Evolutionary conservation across 257 asterid species (phyloP).

Genomic region (Primulina tabacum): DNA sequence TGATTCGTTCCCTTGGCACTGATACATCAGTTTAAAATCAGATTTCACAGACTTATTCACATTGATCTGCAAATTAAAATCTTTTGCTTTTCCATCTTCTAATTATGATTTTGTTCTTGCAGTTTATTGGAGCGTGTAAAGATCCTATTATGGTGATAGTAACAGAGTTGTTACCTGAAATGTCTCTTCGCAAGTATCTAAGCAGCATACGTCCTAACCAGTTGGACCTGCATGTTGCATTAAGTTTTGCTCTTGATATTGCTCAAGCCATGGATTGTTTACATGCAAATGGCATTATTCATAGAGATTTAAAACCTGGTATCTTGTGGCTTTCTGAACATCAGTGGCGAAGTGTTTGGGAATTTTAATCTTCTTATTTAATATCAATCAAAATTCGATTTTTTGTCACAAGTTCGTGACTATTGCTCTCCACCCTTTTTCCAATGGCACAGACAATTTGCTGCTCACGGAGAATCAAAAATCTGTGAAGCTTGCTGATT

Average conservation of each 20-base stretch:
- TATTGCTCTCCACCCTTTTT: background rate
- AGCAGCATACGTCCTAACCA: slow-evolving; percentile 73
- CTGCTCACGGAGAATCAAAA: slow-evolving; percentile 84
- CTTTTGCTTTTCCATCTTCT: background rate
- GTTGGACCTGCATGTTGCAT: slow-evolving; percentile 68
- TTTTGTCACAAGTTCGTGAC: slow-evolving; percentile 15
- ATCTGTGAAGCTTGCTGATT: slow-evolving; percentile 96
- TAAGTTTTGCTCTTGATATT: slow-evolving; percentile 82
- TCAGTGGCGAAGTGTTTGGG: background rate
- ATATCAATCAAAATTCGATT: slow-evolving; percentile 6
- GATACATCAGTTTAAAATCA: background rate
- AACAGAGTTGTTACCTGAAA: slow-evolving; percentile 87
- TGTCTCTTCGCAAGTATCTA: slow-evolving; percentile 91
- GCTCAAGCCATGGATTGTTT: slow-evolving; percentile 93
- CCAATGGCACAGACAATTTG: slow-evolving; percentile 75
- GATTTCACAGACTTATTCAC: background rate
- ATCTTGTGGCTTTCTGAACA: slow-evolving; percentile 31
- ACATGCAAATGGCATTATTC: slow-evolving; percentile 92
- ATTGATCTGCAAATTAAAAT: slow-evolving; percentile 2
- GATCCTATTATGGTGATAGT: slow-evolving; percentile 98
- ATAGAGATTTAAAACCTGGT: slow-evolving; percentile 98
- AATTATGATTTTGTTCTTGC: slow-evolving; percentile 28
- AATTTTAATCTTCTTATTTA: slow-evolving; percentile 10
- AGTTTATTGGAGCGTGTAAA: slow-evolving; percentile 98
- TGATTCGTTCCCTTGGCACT: background rate